phyloP scores from a whole-genome alignment of 768 basidiomycete genomes.

The Gloeostereum incarnatum region DNA sequence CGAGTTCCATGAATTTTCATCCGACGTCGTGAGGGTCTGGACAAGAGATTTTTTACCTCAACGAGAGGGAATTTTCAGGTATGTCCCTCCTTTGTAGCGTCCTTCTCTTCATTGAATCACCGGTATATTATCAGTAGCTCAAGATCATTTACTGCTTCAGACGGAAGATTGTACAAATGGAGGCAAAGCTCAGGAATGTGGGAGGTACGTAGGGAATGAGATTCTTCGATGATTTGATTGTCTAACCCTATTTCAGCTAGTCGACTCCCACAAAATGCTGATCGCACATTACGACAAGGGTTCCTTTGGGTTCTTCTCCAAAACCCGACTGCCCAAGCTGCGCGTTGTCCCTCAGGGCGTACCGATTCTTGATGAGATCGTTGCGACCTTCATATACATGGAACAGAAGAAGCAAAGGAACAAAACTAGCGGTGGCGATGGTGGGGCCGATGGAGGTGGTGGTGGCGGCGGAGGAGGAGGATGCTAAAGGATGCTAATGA shows the following conservation, averaged over 20 bases:
- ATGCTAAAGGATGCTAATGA: no score
- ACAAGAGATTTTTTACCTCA: background rate
- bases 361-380: conserved; percentile 22
- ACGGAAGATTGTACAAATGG: conserved; percentile 9
- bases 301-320: conserved; percentile 4
- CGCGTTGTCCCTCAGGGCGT: conserved; percentile 18
- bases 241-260: background rate
- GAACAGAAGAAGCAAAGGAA: no score
- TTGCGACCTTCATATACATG: conserved; percentile 26
- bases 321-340: conserved; percentile 12
- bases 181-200: conserved; percentile 1
- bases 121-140: background rate
- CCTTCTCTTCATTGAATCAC: background rate
- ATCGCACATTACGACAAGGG: conserved; percentile 3
- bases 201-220: background rate
- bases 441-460: no score
- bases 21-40: background rate
- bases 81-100: background rate
- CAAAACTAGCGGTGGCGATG: no score
- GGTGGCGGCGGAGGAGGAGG: no score
- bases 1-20: no score
- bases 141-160: conserved; percentile 8
- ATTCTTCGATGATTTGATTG: background rate
- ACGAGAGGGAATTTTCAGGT: background rate
- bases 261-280: background rate